These are phyloP conservation scores for Backusella macrospora DNA, from an alignment of 192 early-diverging fungal genomes.

Conservation along the genomic window DNA sequence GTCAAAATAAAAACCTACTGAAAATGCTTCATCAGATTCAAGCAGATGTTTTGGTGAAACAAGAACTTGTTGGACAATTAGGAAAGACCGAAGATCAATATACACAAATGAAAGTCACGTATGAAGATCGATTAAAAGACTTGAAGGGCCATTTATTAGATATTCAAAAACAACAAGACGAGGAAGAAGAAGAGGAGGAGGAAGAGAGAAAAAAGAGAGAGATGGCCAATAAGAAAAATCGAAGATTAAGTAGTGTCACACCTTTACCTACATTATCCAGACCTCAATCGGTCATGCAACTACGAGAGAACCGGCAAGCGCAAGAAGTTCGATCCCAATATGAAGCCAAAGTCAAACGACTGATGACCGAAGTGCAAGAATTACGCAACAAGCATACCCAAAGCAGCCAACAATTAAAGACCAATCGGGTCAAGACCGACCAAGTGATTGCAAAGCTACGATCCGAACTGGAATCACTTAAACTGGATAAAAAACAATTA, in stretches of 20 bases:
- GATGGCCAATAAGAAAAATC: no score
- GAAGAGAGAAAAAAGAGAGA: neutral
- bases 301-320: conserved; percentile 25
- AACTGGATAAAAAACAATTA: conserved; percentile 75
- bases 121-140: conserved; percentile 65
- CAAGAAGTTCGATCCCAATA: conserved; percentile 50
- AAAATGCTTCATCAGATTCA: conserved; percentile 60
- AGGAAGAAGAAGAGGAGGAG: conserved; percentile 49
- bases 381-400: conserved; percentile 53
- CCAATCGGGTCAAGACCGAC: conserved; percentile 53
- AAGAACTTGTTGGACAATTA: conserved; percentile 56
- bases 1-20: conserved; percentile 23
- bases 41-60: conserved; percentile 53
- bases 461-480: conserved; percentile 63
- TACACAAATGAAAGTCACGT: conserved; percentile 53
- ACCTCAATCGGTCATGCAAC: neutral
- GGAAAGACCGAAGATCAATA: conserved; percentile 56
- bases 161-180: conserved; percentile 56
- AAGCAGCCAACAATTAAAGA: conserved; percentile 41
- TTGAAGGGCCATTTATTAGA: conserved; percentile 56
- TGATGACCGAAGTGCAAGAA: conserved; percentile 51
- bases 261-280: neutral
- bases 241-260: no score
- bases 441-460: conserved; percentile 57
- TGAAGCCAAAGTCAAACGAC: conserved; percentile 56